Evolutionary conservation across 1,139 yeast genomes (phyloP).

Genomic region (Sugiyamaella grinbergsii): DNA sequence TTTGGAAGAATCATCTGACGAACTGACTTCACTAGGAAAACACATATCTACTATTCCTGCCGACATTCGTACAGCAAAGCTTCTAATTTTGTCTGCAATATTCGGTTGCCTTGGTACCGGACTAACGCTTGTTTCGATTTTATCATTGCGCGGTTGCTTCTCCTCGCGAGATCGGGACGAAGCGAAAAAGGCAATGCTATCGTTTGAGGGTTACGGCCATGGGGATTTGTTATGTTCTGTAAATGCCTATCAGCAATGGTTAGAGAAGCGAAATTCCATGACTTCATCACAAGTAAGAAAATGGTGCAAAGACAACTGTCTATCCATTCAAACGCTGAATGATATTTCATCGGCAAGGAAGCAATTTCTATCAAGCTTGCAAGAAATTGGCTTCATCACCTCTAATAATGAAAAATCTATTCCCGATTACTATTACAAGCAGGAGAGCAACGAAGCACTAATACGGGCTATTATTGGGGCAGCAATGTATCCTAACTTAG

Average conservation of each 20-base stretch:
- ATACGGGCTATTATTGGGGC: conserved; percentile 74
- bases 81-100: conserved; percentile 74
- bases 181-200: conserved; percentile 55
- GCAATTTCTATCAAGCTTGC: conserved; percentile 67
- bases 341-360: conserved; percentile 71
- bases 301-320: conserved; percentile 61
- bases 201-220: conserved; percentile 45
- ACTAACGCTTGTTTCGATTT: conserved; percentile 71
- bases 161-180: conserved; percentile 63
- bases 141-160: conserved; percentile 78
- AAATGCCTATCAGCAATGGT: conserved; percentile 57
- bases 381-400: conserved; percentile 77
- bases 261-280: conserved; percentile 25
- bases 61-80: conserved; percentile 82
- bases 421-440: conserved; percentile 47
- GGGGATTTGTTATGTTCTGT: conserved; percentile 80
- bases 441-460: conserved; percentile 53
- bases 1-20: conserved; percentile 49
- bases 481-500: conserved; percentile 78
- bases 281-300: conserved; percentile 40
- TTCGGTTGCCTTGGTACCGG: conserved; percentile 83
- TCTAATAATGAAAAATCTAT: conserved; percentile 28
- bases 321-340: conserved; percentile 65
- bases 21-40: conserved; percentile 75
- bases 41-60: conserved; percentile 81